phyloP scores from a whole-genome alignment of 164 flowering plant genomes.

The Sedum album region DNA sequence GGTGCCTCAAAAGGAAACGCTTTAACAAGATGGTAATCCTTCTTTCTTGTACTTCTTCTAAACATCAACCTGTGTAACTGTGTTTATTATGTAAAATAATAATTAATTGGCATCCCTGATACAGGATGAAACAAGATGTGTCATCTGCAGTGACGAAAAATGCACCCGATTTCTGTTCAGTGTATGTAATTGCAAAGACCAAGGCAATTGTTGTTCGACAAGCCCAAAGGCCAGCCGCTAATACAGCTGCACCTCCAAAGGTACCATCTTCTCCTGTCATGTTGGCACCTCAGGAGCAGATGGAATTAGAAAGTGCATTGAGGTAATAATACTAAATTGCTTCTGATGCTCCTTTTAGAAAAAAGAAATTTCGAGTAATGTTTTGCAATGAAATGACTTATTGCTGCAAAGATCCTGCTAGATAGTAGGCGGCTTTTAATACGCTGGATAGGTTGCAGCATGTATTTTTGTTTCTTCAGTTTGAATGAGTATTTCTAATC shows the following conservation, averaged over 20 bases:
- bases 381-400: neutral
- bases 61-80: neutral
- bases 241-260: slow-evolving; percentile 29
- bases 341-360: neutral
- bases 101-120: neutral
- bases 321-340: neutral
- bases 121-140: slow-evolving; percentile 52
- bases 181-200: slow-evolving; percentile 61
- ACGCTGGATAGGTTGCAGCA: slow-evolving; percentile 20
- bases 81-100: no score
- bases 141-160: slow-evolving; percentile 30
- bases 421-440: neutral
- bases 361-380: neutral
- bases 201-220: slow-evolving; percentile 35
- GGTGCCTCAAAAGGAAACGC: slow-evolving; percentile 59
- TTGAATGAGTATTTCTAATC: neutral
- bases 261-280: slow-evolving; percentile 13
- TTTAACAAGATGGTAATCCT: slow-evolving; percentile 33
- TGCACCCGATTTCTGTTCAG: slow-evolving; percentile 74
- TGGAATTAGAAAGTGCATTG: slow-evolving; percentile 11
- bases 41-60: neutral
- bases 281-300: slow-evolving; percentile 11
- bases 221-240: slow-evolving; percentile 33
- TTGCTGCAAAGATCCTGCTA: neutral
- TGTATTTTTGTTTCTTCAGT: no score